Evolutionary conservation across 306 rosid genomes (phyloP).

Genomic region (Calophaca sinica): DNA sequence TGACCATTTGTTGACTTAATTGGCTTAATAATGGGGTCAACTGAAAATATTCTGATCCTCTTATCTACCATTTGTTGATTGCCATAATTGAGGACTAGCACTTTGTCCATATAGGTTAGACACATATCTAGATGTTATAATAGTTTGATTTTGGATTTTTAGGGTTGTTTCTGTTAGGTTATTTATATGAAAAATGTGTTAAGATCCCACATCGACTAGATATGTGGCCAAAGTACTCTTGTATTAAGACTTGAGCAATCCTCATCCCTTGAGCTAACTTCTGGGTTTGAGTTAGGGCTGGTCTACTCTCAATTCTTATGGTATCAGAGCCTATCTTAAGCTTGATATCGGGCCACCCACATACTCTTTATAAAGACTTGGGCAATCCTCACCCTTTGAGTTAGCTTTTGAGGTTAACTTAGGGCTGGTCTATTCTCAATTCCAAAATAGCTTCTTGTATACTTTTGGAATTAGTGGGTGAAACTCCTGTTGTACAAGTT

Average conservation of each 20-base stretch:
- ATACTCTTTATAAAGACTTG: not conserved
- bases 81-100: not conserved
- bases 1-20: conserved; percentile 12
- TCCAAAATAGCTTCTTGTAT: not conserved
- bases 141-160: conserved; percentile 17
- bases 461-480: not conserved
- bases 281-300: not conserved
- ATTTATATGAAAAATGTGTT: not conserved
- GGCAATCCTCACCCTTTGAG: too few species aligned
- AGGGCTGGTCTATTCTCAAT: too few species aligned
- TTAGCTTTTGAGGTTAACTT: too few species aligned
- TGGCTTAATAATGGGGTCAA: conserved; percentile 24
- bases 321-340: not conserved
- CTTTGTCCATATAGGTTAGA: conserved; percentile 20
- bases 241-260: not conserved
- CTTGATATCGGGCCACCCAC: not conserved
- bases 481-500: not conserved
- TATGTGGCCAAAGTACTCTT: too few species aligned
- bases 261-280: not conserved
- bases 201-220: too few species aligned
- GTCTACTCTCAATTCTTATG: not conserved
- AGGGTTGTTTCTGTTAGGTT: not conserved
- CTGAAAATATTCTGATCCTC: conserved; percentile 10
- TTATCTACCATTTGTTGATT: not conserved
- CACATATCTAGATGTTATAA: conserved; percentile 14